These are phyloP conservation scores for Dictyostelium intermedium DNA, from an alignment of 78 protist species.

Conservation along the genomic window DNA sequence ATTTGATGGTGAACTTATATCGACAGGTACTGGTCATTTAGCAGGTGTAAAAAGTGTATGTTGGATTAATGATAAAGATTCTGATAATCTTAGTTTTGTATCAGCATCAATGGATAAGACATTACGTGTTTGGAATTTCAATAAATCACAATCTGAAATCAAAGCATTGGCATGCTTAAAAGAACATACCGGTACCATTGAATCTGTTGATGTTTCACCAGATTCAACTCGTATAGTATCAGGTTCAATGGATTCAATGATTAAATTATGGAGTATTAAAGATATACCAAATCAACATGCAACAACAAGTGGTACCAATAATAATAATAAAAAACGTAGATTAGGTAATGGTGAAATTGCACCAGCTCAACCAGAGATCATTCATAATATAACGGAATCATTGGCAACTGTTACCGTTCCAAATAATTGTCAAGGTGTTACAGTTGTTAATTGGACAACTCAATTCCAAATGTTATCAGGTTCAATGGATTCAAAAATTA, in stretches of 20 bases:
- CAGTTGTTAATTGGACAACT: conserved; percentile 62
- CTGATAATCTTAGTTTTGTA: background rate
- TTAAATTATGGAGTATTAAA: conserved; percentile 40
- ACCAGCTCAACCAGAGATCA: background rate
- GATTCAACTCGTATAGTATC: conserved; percentile 16
- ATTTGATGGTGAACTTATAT: background rate
- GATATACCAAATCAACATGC: conserved; percentile 22
- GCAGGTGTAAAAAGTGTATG: conserved; percentile 56
- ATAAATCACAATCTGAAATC: background rate
- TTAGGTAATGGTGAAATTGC: background rate
- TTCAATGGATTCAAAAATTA: conserved; percentile 62
- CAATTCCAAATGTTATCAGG: conserved; percentile 64
- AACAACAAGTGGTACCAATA: background rate
- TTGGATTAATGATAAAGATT: conserved; percentile 18
- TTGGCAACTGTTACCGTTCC: conserved; percentile 33
- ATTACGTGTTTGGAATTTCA: conserved; percentile 47
- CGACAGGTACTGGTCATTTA: conserved; percentile 58
- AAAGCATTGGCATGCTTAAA: background rate
- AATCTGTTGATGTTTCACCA: conserved; percentile 31
- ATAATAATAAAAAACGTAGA: background rate
- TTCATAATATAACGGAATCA: conserved; percentile 4
- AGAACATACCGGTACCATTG: conserved; percentile 56
- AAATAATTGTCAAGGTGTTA: conserved; percentile 49
- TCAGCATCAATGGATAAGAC: conserved; percentile 59
- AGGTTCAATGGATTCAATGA: conserved; percentile 13